Base-by-base conservation (phyloP, 768 basidiomycete genomes). In the Candolleomyces eurysporus region DNA sequence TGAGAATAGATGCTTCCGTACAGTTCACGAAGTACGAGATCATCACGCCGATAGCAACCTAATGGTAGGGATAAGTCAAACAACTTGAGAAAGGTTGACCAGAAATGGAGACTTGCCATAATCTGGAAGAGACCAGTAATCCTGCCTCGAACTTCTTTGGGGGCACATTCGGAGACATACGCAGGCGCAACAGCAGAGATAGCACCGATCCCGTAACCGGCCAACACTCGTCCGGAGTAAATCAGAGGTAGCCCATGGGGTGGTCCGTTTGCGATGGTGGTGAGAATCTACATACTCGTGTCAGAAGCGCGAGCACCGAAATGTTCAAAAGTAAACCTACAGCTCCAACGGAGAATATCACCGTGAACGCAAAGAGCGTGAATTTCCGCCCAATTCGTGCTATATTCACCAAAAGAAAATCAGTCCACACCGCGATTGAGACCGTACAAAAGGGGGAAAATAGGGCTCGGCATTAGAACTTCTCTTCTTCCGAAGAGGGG, bases 71-170 rank as follows among this genome's bases (percentile, higher is more conserved):
- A 26, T 1, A 40, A 8, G 7, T 30, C 30, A 50, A 40, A 17
- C 22, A 30, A n/a, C n/a, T 48, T 14, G 36, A 48, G 36, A 19
- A 53, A 4, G 26, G 36, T 10, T 54, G 14, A 9, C 13, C 0
- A 21, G 53, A 1, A 9, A 43, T 51, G 14, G 56, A 16, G 7
- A 55, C 74, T 30, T 42, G 84, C 92, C 84, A 92, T 88, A 72
- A 95, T 85, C 71, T 94, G 93, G 81, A 94, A 94, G 36, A 91
- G 68, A 48, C 92, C 92, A 0, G 91, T 93, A 65, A 94, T 91
- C 53, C 90, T 82, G 6, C 92, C 93, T 63, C 94, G 88, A 6
- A 93, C 90, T 21, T 91, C 81, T 70, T 94, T 95, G 5, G 94
- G 94, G 2, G 88, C 82, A 71, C 92, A 93, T 72, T 96, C 94